phyloP scores from a whole-genome alignment of 2,329 filamentous ascomycete species.

The Fusarium continuum region DNA sequence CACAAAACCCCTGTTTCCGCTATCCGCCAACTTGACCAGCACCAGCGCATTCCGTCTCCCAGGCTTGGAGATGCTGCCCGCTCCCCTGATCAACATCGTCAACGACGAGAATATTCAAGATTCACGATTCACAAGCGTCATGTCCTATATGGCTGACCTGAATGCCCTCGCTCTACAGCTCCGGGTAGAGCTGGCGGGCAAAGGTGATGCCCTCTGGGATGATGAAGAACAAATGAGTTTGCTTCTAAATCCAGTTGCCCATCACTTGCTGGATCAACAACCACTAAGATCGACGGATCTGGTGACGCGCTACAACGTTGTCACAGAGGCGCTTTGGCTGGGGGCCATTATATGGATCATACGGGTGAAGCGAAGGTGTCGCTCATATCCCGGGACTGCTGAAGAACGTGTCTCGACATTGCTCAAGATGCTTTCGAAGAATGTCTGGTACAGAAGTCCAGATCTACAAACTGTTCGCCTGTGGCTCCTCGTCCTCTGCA shows the following conservation, averaged over 20 bases:
- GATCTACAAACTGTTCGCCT: background rate
- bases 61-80: background rate
- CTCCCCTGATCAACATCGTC: background rate
- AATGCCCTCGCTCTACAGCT: background rate
- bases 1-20: conserved; percentile 7
- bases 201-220: background rate
- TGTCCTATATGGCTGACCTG: conserved; percentile 1
- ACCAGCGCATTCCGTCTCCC: background rate
- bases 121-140: background rate
- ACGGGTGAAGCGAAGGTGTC: conserved; percentile 1
- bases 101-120: background rate
- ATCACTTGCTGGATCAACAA: background rate
- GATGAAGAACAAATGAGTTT: conserved; percentile 4
- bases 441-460: background rate
- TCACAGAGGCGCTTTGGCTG: conserved; percentile 3
- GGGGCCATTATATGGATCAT: conserved; percentile 17
- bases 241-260: background rate
- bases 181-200: background rate
- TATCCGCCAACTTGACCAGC: background rate
- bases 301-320: background rate
- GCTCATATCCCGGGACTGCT: conserved; percentile 11
- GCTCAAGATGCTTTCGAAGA: background rate
- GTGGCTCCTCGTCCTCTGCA: conserved; percentile 15
- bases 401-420: conserved; percentile 1
- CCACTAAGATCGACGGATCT: background rate